Evolutionary conservation across 2,329 filamentous ascomycete genomes (phyloP), one percentile per base, ranked within the genome.

Genomic region (Fusarium albidum): DNA sequence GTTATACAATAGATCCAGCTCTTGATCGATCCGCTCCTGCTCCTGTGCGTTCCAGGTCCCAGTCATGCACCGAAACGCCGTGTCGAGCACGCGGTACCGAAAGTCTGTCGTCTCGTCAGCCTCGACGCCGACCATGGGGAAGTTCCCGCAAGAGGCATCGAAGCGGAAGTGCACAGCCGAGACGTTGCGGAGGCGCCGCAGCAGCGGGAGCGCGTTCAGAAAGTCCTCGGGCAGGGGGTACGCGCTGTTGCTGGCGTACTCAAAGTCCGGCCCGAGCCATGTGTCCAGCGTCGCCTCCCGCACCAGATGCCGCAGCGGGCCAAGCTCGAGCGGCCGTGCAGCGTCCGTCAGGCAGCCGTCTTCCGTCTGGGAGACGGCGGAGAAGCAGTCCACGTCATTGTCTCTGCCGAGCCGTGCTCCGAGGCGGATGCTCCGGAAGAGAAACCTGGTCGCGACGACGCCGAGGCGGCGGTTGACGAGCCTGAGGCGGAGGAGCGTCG

Each of bases 221-320:
- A 57, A 55, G 3, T 34, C 34, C 12, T 21, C 5, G 5, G 52
- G 52, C 4, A 41, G 17, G 7, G 15, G 13, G 17, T 47, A 52
- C 7, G 10, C 10, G 34, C 26, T 43, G 5, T 28, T 17, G 26
- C 17, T 15, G 15, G n/a, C 9, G n/a, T 43, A 10, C 14, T 25
- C 18, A 13, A 32, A 29, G 5, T 13, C 10, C 10, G 18, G 34
- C 14, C 45, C 45, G 3, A 43, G 45, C 15, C 49, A 57, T n/a
- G 54, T 53, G 31, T 57, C 54, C 39, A 45, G 43, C n/a, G 49
- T 57, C 13, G 48, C 44, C 14, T 57, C 49, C 27, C 54, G 38
- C 15, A 57, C 54, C 12, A 46, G 18, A 9, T 29, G 35, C 10
- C 45, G 35, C 32, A 53, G 21, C 8, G 25, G 38, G 15, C 31